Evolutionary conservation across 495 filamentous ascomycete species (phyloP).

Genomic region (Schizothecium vesticola): DNA sequence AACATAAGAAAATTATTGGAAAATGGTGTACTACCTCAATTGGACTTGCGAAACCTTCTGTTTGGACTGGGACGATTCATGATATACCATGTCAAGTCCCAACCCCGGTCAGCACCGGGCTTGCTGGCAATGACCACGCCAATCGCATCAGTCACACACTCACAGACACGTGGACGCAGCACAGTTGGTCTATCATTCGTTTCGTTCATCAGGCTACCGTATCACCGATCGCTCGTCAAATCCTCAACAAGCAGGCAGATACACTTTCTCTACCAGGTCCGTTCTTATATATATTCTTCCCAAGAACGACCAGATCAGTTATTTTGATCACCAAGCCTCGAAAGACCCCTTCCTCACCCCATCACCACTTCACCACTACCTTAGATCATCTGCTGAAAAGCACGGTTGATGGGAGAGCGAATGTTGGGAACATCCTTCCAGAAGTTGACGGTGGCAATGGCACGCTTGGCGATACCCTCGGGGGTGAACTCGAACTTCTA

Average conservation of each 20-base stretch:
- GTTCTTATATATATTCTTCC: not conserved
- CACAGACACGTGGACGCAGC: not conserved
- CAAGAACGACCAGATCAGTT: not conserved
- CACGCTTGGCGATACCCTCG: slow-evolving; percentile 93
- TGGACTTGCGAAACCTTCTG: not conserved
- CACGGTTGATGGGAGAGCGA: slow-evolving; percentile 92
- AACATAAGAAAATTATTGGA: not conserved
- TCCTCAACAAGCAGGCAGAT: not conserved
- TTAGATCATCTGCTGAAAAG: slow-evolving; percentile 81
- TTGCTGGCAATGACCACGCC: not conserved
- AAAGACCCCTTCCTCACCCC: not conserved
- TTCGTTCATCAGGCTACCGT: slow-evolving; percentile 9
- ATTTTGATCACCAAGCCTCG: not conserved
- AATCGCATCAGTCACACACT: not conserved
- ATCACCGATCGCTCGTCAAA: slow-evolving; percentile 8
- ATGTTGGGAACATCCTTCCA: slow-evolving; percentile 87
- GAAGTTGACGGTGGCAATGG: slow-evolving; percentile 84
- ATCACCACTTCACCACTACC: not conserved
- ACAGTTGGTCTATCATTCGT: not conserved
- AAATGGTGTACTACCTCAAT: not conserved
- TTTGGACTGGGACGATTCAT: not conserved
- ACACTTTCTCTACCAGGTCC: not conserved
- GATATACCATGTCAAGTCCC: not conserved
- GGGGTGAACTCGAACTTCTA: slow-evolving; percentile 99
- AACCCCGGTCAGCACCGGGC: not conserved